Base-by-base conservation (phyloP, 225 moss, liverwort and hornwort genomes). In the Marchantia polymorpha region DNA sequence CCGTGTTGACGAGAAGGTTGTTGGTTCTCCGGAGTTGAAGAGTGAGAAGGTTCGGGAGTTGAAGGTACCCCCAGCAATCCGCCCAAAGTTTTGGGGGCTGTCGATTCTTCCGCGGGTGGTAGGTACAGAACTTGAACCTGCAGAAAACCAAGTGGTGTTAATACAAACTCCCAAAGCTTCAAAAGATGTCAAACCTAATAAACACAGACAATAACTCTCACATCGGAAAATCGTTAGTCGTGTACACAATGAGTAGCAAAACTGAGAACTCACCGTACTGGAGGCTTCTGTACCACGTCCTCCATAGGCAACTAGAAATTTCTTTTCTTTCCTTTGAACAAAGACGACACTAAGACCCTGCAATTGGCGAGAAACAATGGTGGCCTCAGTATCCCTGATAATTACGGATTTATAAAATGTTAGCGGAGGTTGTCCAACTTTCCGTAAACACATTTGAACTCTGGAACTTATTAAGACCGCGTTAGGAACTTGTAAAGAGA, bases 331-430 rank as follows among this genome's bases (percentile, higher is more conserved):
- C 78, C 95, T 86, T 78, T 99, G 95, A 53, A 95, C 85, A 54
- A 89, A 89, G 61, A 90, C 85, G 75, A 99, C 79, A 80, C 91
- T 99, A 75, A 99, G 79, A 58, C 99, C 99, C 99, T 99, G 93
- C 25, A 53, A 72, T 22, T 50, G 7, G 20, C 13, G 14, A 73
- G 4, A n/a, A 1, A 71, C 48, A 71, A 19, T 8, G 3, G 48
- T 71, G 8, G 49, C n/a, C n/a, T n/a, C n/a, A n/a, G n/a, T n/a
- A n/a, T n/a, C n/a, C n/a, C n/a, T n/a, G n/a, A n/a, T n/a, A n/a
- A n/a, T n/a, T n/a, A n/a, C n/a, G n/a, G n/a, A n/a, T n/a, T n/a
- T n/a, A n/a, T n/a, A n/a, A n/a, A n/a, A n/a, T n/a, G n/a, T n/a
- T n/a, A n/a, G n/a, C n/a, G n/a, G n/a, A n/a, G n/a, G n/a, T n/a